Evolutionary conservation across 331 rosid species (phyloP), one percentile per base, ranked within the genome.

Genomic region (Pyracantha coccinea): DNA sequence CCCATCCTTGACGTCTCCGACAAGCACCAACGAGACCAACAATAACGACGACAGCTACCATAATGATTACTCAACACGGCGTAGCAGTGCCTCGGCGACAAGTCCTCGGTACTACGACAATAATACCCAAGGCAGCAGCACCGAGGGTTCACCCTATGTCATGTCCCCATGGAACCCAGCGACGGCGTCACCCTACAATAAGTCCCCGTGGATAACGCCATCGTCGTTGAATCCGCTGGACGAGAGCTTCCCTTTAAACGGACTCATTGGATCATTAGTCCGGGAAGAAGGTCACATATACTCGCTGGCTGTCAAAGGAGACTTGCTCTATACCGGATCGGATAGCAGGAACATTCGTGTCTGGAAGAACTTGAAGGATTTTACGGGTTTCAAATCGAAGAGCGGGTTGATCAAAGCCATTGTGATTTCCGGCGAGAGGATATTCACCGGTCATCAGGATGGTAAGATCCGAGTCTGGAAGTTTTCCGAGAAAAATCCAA

Each of bases 361-460:
- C 16, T 95, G 99, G 99, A 95, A 81, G 85, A 81, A 86, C 45
- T 71, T 95, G 12, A 90, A 81, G 67, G 92, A 88, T 4, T 89
- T 72, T 47, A 62, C 92, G 0, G 99, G 99, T 0, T 92, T 95
- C 63, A 95, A 92, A 83, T 90, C 96, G 0, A 89, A 63, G 58
- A 92, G 97, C 15, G 99, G 97, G 0, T 83, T 95, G 12, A 96
- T 92, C 0, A 95, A 95, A 76, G 76, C 97, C 28, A 95, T 95
- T 0, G 87, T 95, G 0, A 75, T 90, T 3, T 89, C 81, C 14
- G 87, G 89, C 0, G 93, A 80, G 0, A 82, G 73, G 13, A 87
- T 92, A 72, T 95, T 90, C 78, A 95, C 99, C 4, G 99, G 99
- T 23, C 99, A 95, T 28, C 99, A 95, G 69, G 99, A 95, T 35